Evolutionary conservation across 768 basidiomycete species (phyloP).

Genomic region (Lactarius indigo): DNA sequence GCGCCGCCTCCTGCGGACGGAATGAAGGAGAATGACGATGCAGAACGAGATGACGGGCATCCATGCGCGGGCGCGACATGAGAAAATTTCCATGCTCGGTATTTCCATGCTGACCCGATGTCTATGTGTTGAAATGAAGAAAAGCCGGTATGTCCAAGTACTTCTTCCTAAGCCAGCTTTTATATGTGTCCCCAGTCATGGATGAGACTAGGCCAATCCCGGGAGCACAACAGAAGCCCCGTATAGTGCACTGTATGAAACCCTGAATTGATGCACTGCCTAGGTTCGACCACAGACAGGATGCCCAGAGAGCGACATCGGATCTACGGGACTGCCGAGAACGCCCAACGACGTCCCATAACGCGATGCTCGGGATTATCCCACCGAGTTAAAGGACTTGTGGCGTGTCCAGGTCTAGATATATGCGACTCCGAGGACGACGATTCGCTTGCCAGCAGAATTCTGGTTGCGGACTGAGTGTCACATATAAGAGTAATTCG

Average conservation of each 20-base stretch:
- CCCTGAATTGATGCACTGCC: neutral
- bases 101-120: neutral
- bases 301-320: neutral
- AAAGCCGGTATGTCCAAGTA: neutral
- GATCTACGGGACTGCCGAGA: neutral
- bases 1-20: slow-evolving; percentile 3
- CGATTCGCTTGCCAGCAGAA: neutral
- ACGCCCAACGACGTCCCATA: neutral
- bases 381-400: neutral
- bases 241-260: neutral
- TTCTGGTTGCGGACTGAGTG: neutral
- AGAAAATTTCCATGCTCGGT: neutral
- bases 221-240: neutral
- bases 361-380: neutral
- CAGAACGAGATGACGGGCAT: neutral
- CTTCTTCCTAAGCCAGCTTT: neutral
- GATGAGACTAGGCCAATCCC: too few relatives aligned
- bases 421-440: neutral
- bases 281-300: neutral
- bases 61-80: neutral
- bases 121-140: neutral
- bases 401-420: neutral
- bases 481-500: neutral
- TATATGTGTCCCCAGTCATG: slow-evolving; percentile 4
- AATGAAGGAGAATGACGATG: neutral